Evolutionary conservation across 805 yeast species (phyloP).

Genomic region (Teunomyces panamensis): DNA sequence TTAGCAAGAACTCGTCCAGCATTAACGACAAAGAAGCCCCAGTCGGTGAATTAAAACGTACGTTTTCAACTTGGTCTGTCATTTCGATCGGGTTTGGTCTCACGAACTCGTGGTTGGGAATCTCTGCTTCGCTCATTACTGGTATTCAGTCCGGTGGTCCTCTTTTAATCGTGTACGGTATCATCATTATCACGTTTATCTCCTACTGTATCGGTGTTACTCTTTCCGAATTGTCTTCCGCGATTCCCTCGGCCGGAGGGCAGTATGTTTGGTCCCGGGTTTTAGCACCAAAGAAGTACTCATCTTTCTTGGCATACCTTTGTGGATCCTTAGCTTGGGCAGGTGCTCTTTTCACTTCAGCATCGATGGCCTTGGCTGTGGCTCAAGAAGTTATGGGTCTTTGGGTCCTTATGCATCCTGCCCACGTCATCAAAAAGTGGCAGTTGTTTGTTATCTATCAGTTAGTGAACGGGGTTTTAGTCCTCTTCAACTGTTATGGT

Average conservation of each 20-base stretch:
- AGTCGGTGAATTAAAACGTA: constrained; percentile 27
- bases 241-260: constrained; percentile 43
- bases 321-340: constrained; percentile 43
- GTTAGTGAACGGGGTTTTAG: constrained; percentile 29
- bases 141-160: constrained; percentile 45
- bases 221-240: constrained; percentile 37
- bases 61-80: constrained; percentile 38
- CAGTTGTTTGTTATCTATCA: constrained; percentile 36
- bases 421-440: constrained; percentile 32
- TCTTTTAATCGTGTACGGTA: constrained; percentile 38
- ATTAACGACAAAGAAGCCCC: background rate
- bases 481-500: constrained; percentile 36
- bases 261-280: constrained; percentile 43
- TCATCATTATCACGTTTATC: constrained; percentile 35
- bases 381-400: constrained; percentile 37
- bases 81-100: constrained; percentile 41
- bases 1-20: background rate
- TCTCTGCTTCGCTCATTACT: constrained; percentile 38
- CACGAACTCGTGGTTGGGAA: constrained; percentile 44
- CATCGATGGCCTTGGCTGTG: constrained; percentile 37
- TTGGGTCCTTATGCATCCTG: constrained; percentile 35
- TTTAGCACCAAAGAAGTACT: constrained; percentile 36
- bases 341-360: constrained; percentile 41
- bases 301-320: constrained; percentile 36
- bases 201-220: constrained; percentile 38